Conservation (phyloP, 2,329 filamentous ascomycete species). For the Cladosporium sp. region DNA sequence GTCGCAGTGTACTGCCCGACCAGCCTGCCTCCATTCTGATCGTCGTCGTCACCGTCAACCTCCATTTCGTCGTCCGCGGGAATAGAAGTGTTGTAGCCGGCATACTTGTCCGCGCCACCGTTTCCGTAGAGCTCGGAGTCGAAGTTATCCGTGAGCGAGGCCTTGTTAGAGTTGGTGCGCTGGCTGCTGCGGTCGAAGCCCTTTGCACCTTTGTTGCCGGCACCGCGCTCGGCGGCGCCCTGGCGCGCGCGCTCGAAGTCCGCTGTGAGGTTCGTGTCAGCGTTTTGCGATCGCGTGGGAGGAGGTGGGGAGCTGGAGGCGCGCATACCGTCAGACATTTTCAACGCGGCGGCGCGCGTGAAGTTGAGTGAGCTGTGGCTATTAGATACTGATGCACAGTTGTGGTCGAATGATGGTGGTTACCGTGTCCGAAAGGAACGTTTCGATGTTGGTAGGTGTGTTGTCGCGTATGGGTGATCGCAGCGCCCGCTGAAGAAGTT, state of each 20-base stretch:
- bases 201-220: conserved; percentile 73
- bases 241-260: conserved; percentile 83
- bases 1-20: conserved; percentile 96
- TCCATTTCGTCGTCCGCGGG: conserved; percentile 72
- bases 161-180: conserved; percentile 75
- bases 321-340: conserved; percentile 31
- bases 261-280: conserved; percentile 38
- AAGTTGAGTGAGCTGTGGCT: not conserved
- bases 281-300: conserved; percentile 6
- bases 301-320: not conserved
- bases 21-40: conserved; percentile 59
- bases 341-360: conserved; percentile 10
- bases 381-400: conserved; percentile 8
- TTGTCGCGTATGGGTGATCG: not conserved
- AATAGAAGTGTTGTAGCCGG: conserved; percentile 87
- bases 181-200: conserved; percentile 73
- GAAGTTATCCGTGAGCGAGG: conserved; percentile 81
- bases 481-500: not conserved
- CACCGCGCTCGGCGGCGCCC: conserved; percentile 89
- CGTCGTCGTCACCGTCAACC: conserved; percentile 64
- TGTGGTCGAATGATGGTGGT: not conserved
- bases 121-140: conserved; percentile 85
- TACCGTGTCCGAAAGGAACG: not conserved
- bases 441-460: not conserved
- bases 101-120: conserved; percentile 66